These are phyloP conservation scores for Platismatia glauca DNA, from an alignment of 495 filamentous ascomycete species.

Conservation along the genomic window DNA sequence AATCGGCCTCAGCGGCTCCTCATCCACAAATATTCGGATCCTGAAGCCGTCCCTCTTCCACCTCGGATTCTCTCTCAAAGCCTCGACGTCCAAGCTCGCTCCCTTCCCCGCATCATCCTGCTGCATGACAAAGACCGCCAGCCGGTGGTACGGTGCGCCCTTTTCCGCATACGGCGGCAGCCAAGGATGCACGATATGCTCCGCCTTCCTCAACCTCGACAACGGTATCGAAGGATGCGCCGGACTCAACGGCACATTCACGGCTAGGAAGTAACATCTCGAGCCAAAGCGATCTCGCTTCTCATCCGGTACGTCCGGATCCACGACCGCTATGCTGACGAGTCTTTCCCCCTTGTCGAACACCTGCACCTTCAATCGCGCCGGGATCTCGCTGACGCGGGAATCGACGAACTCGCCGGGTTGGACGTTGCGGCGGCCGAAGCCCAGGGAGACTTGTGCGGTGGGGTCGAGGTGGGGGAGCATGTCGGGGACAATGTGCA, in stretches of 20 bases:
- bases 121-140: constrained; percentile 72
- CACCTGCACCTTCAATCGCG: constrained; percentile 71
- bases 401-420: constrained; percentile 75
- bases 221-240: constrained; percentile 45
- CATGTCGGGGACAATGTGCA: constrained; percentile 89
- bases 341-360: constrained; percentile 75
- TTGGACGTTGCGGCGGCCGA: constrained; percentile 53
- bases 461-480: constrained; percentile 72
- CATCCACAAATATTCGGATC: constrained; percentile 58
- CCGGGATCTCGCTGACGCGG: constrained; percentile 53
- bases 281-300: constrained; percentile 69
- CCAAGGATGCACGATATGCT: constrained; percentile 69
- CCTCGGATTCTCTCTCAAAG: constrained; percentile 43
- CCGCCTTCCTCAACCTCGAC: constrained; percentile 41
- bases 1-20: constrained; percentile 58
- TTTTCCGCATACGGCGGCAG: constrained; percentile 78
- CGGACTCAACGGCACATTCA: constrained; percentile 54
- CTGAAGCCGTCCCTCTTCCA: constrained; percentile 55
- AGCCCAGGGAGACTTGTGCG: constrained; percentile 70
- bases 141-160: constrained; percentile 83
- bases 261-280: constrained; percentile 76
- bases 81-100: constrained; percentile 48
- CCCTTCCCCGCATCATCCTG: constrained; percentile 47
- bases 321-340: constrained; percentile 74
- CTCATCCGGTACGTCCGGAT: constrained; percentile 79